These are phyloP conservation scores for Aspergillus cejpii DNA, from an alignment of 2,329 filamentous ascomycete species.

Conservation along the genomic window DNA sequence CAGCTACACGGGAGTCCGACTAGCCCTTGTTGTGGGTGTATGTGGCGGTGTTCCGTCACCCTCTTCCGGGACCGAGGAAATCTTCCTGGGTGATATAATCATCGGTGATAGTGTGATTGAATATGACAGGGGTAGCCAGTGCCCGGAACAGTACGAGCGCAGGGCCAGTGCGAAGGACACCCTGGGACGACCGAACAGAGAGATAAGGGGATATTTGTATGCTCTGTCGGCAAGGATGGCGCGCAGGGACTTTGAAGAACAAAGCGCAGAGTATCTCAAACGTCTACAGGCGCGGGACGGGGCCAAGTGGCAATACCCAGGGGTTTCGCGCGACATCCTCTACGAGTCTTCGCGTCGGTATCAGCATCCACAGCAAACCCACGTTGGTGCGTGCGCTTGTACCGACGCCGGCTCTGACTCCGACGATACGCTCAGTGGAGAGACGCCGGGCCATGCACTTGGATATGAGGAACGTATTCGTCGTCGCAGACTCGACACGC, in stretches of 20 bases:
- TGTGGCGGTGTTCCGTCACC: constrained; percentile 3
- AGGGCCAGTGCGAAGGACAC: constrained; percentile 12
- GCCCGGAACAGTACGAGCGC: constrained; percentile 8
- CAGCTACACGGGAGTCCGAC: constrained; percentile 3
- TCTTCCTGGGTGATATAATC: constrained; percentile 9
- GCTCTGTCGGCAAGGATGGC: not conserved
- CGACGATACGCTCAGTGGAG: no score
- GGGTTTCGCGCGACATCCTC: not conserved
- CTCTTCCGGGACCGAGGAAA: not conserved
- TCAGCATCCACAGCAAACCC: not conserved
- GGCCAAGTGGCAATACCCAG: not conserved
- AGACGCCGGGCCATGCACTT: no score
- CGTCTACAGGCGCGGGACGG: not conserved
- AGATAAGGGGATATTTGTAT: no score
- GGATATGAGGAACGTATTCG: constrained; percentile 3
- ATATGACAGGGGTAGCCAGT: constrained; percentile 26
- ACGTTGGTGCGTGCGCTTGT: not conserved
- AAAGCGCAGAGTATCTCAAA: not conserved
- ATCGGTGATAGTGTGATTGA: constrained; percentile 24
- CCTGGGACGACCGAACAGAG: not conserved
- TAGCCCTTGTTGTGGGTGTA: constrained; percentile 4
- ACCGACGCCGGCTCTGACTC: not conserved
- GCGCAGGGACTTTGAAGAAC: not conserved
- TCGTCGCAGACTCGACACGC: not conserved
- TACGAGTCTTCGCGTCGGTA: not conserved